phyloP scores from a whole-genome alignment of 2,329 filamentous ascomycete genomes.

The Sporothrix mexicana region DNA sequence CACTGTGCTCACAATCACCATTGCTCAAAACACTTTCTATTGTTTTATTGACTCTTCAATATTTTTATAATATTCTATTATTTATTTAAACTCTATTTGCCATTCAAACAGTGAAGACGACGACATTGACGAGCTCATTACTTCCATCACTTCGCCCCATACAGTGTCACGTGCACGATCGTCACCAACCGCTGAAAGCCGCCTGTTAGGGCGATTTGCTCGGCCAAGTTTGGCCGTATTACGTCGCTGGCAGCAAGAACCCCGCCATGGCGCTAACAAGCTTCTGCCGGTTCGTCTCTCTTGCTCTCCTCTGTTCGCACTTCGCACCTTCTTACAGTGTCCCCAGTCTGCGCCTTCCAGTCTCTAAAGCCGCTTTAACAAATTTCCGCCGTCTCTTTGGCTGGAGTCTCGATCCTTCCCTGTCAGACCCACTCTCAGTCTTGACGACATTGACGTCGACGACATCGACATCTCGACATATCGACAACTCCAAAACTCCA shows the following conservation, averaged over 20 bases:
- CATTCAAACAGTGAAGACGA: too few relatives aligned
- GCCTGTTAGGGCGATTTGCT: neutral
- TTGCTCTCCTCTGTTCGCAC: neutral
- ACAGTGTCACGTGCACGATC: neutral
- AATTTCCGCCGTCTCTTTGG: constrained; percentile 22
- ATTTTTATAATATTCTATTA: too few relatives aligned
- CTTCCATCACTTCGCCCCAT: neutral
- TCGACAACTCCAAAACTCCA: too few relatives aligned
- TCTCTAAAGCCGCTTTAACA: constrained; percentile 19
- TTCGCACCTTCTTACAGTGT: neutral
- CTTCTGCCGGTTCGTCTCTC: constrained; percentile 11
- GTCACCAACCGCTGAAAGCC: neutral
- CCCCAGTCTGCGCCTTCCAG: neutral
- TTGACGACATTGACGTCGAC: neutral
- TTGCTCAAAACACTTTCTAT: too few relatives aligned
- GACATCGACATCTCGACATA: neutral
- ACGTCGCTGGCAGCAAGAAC: constrained; percentile 14
- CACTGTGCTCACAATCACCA: too few relatives aligned
- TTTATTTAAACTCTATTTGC: too few relatives aligned
- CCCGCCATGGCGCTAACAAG: constrained; percentile 14
- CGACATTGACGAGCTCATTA: too few relatives aligned
- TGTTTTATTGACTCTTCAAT: too few relatives aligned
- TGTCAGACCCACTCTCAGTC: neutral
- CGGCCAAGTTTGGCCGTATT: neutral
- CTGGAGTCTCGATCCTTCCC: neutral